These are phyloP conservation scores for Parathielavia appendiculata DNA, from an alignment of 495 filamentous ascomycete species.

Conservation along the genomic window DNA sequence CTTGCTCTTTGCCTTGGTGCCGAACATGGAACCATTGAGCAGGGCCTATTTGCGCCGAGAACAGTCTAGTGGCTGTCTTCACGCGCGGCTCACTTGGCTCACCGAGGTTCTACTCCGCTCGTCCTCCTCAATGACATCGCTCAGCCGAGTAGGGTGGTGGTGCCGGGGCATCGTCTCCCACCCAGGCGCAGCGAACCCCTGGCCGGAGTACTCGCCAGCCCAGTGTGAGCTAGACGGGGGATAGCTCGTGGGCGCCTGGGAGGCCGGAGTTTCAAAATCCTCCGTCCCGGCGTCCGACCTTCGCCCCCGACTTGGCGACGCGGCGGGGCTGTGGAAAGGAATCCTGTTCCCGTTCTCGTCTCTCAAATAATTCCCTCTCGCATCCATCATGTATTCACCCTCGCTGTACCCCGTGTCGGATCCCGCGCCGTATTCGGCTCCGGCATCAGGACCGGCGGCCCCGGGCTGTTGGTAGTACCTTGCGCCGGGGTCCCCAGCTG, in stretches of 20 bases:
- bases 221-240: constrained; percentile 35
- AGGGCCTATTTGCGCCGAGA: too few relatives aligned
- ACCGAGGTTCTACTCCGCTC: constrained; percentile 59
- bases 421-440: constrained; percentile 31
- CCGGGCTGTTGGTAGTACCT: constrained; percentile 30
- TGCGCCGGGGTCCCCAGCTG: constrained; percentile 8
- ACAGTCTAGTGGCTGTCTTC: too few relatives aligned
- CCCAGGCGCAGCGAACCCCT: constrained; percentile 61
- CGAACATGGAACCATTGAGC: too few relatives aligned
- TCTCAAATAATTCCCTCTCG: constrained; percentile 42
- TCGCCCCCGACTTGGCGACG: constrained; percentile 27
- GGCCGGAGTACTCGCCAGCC: constrained; percentile 44
- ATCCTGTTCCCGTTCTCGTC: constrained; percentile 47
- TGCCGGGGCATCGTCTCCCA: constrained; percentile 84
- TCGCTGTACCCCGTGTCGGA: constrained; percentile 54
- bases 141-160: constrained; percentile 89
- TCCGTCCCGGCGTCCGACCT: constrained; percentile 44
- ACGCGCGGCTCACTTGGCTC: constrained; percentile 45
- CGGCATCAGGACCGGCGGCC: constrained; percentile 22
- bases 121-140: constrained; percentile 87
- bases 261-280: constrained; percentile 44
- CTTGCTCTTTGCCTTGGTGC: not conserved
- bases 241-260: constrained; percentile 34
- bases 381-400: constrained; percentile 53
- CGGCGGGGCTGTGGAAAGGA: constrained; percentile 35